These are phyloP conservation scores for Trichoderma endophyticum DNA, from an alignment of 2,329 filamentous ascomycete species.

Conservation along the genomic window DNA sequence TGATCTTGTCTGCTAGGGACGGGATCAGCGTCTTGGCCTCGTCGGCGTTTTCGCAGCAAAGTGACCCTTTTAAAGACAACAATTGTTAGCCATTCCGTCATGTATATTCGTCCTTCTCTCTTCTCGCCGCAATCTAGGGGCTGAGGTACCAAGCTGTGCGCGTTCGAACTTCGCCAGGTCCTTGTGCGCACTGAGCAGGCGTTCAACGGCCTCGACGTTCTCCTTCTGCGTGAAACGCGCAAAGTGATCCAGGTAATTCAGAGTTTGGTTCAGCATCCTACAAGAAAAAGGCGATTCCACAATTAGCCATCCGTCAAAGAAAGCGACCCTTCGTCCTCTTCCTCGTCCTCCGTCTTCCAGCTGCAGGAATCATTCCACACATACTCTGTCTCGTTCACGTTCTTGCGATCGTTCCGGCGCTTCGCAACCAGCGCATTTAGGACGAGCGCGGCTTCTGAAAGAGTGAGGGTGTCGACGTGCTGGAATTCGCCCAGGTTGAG, in stretches of 20 bases:
- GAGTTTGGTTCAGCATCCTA: conserved; percentile 79
- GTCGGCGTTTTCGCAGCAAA: conserved; percentile 89
- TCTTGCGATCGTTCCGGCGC: conserved; percentile 74
- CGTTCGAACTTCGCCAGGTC: conserved; percentile 89
- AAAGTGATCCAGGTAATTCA: conserved; percentile 92
- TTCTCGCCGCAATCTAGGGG: not conserved
- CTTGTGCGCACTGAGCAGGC: conserved; percentile 73
- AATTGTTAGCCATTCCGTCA: not conserved
- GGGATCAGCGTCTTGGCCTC: conserved; percentile 97
- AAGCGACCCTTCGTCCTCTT: not conserved
- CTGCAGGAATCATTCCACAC: conserved; percentile 30
- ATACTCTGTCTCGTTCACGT: conserved; percentile 80
- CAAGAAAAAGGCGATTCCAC: not conserved
- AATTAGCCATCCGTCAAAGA: not conserved
- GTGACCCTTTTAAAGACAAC: conserved; percentile 59
- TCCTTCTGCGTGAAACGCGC: conserved; percentile 94
- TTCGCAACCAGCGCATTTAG: conserved; percentile 86
- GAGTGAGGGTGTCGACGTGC: conserved; percentile 83
- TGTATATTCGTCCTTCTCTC: not conserved
- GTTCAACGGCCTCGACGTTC: conserved; percentile 90
- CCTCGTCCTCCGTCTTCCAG: not conserved
- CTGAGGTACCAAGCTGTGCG: conserved; percentile 73
- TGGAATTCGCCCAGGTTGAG: conserved; percentile 93
- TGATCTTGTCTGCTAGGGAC: conserved; percentile 82
- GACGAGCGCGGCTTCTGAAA: conserved; percentile 88